A percentile compares a stretch with the other conserved stretches of the same genome.
Conservation (phyloP, 2,329 filamentous ascomycete genomes). For the Trichophyton benhamiae region DNA sequence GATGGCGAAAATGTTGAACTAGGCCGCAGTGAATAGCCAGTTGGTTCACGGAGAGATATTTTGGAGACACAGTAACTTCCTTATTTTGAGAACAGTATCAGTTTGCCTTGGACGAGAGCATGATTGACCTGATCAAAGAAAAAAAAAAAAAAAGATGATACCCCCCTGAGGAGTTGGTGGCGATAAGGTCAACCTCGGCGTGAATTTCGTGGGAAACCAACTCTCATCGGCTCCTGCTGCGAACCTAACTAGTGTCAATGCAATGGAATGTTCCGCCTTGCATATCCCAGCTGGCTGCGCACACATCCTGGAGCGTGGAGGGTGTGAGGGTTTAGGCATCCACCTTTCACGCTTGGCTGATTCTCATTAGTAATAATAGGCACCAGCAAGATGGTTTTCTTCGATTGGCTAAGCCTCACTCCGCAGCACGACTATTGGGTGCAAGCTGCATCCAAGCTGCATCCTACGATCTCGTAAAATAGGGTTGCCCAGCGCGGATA, state of each 20-base stretch:
- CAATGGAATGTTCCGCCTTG: conserved; percentile 4
- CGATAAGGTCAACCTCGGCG: neutral
- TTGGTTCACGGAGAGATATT: neutral
- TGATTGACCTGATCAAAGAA: neutral
- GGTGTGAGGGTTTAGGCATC: conserved; percentile 5
- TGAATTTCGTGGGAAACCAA: neutral
- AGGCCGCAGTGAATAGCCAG: neutral
- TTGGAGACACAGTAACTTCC: neutral
- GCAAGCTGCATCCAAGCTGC: neutral
- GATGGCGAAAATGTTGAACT: neutral
- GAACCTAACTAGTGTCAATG: neutral
- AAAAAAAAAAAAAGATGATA: neutral
- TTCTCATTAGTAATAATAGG: conserved; percentile 5
- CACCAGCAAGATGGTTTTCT: neutral
- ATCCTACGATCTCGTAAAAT: conserved; percentile 1
- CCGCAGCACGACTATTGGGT: neutral
- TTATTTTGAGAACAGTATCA: too few species aligned
- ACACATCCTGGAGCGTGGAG: neutral
- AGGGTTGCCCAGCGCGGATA: conserved; percentile 4
- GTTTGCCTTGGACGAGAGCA: neutral
- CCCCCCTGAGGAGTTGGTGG: neutral
- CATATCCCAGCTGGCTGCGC: conserved; percentile 1
- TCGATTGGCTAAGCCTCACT: conserved; percentile 3
- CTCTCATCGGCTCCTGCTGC: neutral
- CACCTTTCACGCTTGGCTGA: neutral